Base-by-base conservation (phyloP, 352 stramenopile species). In the Pythium graminicola region DNA sequence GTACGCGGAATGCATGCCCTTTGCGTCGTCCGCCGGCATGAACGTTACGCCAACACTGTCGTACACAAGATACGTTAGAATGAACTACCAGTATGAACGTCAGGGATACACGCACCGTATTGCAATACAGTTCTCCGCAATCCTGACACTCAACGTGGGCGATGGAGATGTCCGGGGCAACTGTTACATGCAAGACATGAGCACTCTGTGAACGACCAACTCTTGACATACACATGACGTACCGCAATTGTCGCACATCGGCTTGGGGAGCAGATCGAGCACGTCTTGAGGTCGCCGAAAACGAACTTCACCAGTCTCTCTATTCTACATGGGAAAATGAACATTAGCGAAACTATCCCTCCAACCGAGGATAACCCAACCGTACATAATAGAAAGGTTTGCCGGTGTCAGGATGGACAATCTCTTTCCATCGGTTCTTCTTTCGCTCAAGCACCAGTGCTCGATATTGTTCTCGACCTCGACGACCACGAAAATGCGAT, bases 191-290 rank as follows among this genome's bases (percentile, higher is more conserved):
- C 9, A 9, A 38, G 16, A 38, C 31, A 38, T 38, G 35, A 41
- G 17, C 14, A 41, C 14, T 23, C 14, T 9, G 9, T 9, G 16
- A 38, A 38, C 31, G 35, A 16, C n/a, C 5, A 42, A 42, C 9
- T 20, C 35, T 22, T 17, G 20, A 6, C 6, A 11, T 9, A 52
- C 27, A 50, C 19, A 22, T 22, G 16, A 51, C 54, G 27, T 54
- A 90, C 79, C 70, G 62, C 92, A 97, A 64, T 98, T 97, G 51
- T 81, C 76, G 62, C 93, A 98, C 4, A 73, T 29, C 19, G 88
- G 93, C 28, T 79, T 81, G 0, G 80, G 80, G 49, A 97, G 67
- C 46, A 97, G 45, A 64, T 98, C 89, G 39, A 98, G 74, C 11
- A 97, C 59, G 46, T 96, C 83, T 60, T 97, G 89, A 14, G 89